Conservation (phyloP, 2,329 filamentous ascomycete species). For the Colletotrichum musicola region DNA sequence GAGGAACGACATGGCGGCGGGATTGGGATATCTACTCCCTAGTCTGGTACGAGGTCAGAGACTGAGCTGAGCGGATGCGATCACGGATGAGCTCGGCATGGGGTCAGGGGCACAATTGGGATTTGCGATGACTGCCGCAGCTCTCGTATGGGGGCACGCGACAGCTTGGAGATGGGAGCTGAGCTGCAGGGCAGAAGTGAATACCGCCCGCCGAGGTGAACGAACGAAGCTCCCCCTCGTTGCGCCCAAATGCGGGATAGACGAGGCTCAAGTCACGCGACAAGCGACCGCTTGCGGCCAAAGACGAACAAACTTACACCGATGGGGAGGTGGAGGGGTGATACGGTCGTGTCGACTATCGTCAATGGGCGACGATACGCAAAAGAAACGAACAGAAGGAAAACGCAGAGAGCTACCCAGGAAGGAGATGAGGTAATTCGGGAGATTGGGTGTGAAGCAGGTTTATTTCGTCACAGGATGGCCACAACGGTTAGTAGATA, state of each 20-base stretch:
- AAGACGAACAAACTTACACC: slow-evolving; percentile 11
- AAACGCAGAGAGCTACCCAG: slow-evolving; percentile 7
- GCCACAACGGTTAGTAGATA: not conserved
- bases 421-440: slow-evolving; percentile 11
- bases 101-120: not conserved
- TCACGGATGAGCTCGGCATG: not conserved
- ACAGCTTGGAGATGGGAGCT: not conserved
- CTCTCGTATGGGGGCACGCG: not conserved
- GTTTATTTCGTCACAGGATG: slow-evolving; percentile 18
- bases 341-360: not conserved
- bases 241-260: not conserved
- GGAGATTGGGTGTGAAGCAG: slow-evolving; percentile 1
- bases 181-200: not conserved
- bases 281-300: slow-evolving; percentile 5
- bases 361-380: not conserved
- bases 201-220: not conserved
- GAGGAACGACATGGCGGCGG: slow-evolving; percentile 63
- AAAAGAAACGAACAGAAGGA: not conserved
- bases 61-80: not conserved
- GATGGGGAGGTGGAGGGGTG: not conserved
- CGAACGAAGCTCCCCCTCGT: not conserved
- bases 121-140: not conserved
- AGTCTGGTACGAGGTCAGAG: not conserved
- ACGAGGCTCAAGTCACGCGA: slow-evolving; percentile 11
- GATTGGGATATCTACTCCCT: not conserved